Percentiles rank a stretch among this genome's conserved stretches.
phyloP scores from a whole-genome alignment of 2,329 filamentous ascomycete species.

The Corinectria fuckeliana region DNA sequence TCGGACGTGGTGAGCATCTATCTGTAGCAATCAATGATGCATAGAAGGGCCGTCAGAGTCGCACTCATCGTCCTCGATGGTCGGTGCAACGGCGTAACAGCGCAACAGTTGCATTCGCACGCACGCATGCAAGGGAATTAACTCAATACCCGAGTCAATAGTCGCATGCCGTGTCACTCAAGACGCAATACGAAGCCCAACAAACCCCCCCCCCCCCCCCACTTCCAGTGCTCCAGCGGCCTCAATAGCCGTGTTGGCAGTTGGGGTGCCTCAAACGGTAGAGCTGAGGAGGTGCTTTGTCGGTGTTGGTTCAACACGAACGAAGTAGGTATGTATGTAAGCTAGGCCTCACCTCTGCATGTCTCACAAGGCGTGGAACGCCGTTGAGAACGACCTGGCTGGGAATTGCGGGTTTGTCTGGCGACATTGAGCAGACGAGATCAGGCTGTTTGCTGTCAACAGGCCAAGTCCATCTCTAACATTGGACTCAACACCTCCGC shows the following conservation, averaged over 20 bases:
- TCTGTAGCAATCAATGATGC: too few relatives aligned
- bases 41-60: too few relatives aligned
- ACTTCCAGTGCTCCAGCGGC: not conserved
- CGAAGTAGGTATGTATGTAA: too few relatives aligned
- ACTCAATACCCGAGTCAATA: not conserved
- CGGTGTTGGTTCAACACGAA: too few relatives aligned
- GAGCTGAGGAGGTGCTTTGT: too few relatives aligned
- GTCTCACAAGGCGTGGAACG: not conserved
- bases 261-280: too few relatives aligned
- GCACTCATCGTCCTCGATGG: not conserved
- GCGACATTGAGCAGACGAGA: not conserved
- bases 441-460: not conserved
- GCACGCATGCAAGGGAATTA: not conserved
- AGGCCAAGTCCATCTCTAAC: not conserved
- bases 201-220: too few relatives aligned
- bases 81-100: too few relatives aligned
- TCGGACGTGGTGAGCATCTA: too few relatives aligned
- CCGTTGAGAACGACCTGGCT: not conserved
- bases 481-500: not conserved
- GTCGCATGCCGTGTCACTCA: not conserved
- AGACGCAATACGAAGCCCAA: not conserved
- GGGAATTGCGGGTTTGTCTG: too few relatives aligned
- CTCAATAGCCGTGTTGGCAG: too few relatives aligned
- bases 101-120: not conserved
- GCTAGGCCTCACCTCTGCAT: not conserved